Base-by-base conservation (phyloP, 2,329 filamentous ascomycete species). In the Sporothrix phasma region DNA sequence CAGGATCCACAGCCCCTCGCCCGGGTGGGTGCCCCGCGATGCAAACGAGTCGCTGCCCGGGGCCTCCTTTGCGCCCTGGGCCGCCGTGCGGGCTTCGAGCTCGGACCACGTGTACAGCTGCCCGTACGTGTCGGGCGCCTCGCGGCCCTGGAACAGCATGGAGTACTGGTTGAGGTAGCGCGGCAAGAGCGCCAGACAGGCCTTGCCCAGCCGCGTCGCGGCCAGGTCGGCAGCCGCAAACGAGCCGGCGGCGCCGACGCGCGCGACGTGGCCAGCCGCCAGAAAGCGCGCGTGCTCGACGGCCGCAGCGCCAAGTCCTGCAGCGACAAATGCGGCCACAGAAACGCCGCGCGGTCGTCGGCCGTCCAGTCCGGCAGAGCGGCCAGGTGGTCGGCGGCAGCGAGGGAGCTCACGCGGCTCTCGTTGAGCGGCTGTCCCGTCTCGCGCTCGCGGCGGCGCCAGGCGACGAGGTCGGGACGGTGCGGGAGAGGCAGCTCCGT, bases 101-200 rank as follows among this genome's bases (percentile, higher is more conserved):
- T 64, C 65, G 11, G 62, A 53, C 66, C 66, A 68, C 3, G 66
- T 43, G 34, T 64, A 61, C 41, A 68, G 63, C 51, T 71, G 69
- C 2, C 77, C 76, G 34, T 80, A 80, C 0, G 73, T 70, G 1
- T 72, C 68, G 0, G 68, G 47, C 0, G 65, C 64, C 0, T 64
- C 69, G 0, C 69, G 68, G 0, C 73, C 73, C 31, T 74, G 68
- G 2, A 79, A 68, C 0, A 74, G 65, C 72, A 79, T 75, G 24
- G 69, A 69, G 62, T 76, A 65, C 1, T 61, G 24, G 26, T 75
- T 69, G 11, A 77, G 65, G 49, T 68, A 68, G n/a, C 65, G 61
- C 46, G 66, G 66, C 61, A 66, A 63, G 29, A 68, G 61, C 11
- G 66, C 66, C 43, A 66, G 53, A 11, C 65, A 66, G 22, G 62